phyloP scores from a whole-genome alignment of 257 asterid species.

The Solanum medicagineum region DNA sequence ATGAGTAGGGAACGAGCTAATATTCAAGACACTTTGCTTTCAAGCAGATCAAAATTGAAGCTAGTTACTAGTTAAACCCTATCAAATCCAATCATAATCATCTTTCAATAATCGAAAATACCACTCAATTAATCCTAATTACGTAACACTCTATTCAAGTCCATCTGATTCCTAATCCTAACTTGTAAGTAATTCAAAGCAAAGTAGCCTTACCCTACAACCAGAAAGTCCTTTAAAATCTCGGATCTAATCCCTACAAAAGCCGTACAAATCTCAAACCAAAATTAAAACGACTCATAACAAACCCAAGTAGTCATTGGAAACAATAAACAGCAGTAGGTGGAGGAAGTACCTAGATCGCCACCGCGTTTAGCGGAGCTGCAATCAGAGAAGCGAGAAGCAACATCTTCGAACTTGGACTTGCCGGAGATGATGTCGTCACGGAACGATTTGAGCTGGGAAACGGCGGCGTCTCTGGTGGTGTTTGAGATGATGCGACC shows the following conservation, averaged over 20 bases:
- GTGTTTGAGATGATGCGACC: conserved; percentile 61
- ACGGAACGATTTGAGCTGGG: conserved; percentile 59
- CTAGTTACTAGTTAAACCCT: background rate
- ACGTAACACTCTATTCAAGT: background rate
- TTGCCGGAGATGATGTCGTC: conserved; percentile 49
- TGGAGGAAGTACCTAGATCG: conserved; percentile 55
- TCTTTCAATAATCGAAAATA: background rate
- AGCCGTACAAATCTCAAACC: background rate
- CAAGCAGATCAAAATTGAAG: background rate
- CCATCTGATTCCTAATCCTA: background rate
- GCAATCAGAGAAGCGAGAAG: conserved; percentile 68
- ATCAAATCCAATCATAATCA: background rate
- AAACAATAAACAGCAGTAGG: background rate
- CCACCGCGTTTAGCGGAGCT: conserved; percentile 98
- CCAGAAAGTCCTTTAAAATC: background rate
- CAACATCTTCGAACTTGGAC: conserved; percentile 61
- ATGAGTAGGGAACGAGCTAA: background rate
- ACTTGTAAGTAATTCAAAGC: background rate
- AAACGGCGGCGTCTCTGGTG: conserved; percentile 64
- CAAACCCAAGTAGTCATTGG: background rate
- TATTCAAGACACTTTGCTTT: background rate
- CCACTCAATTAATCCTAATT: background rate
- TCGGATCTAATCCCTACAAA: background rate
- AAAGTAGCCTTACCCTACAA: background rate
- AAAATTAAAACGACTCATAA: background rate